Evolutionary conservation across 208 protist genomes (phyloP).

Genomic region (Perkinsela sp.): DNA sequence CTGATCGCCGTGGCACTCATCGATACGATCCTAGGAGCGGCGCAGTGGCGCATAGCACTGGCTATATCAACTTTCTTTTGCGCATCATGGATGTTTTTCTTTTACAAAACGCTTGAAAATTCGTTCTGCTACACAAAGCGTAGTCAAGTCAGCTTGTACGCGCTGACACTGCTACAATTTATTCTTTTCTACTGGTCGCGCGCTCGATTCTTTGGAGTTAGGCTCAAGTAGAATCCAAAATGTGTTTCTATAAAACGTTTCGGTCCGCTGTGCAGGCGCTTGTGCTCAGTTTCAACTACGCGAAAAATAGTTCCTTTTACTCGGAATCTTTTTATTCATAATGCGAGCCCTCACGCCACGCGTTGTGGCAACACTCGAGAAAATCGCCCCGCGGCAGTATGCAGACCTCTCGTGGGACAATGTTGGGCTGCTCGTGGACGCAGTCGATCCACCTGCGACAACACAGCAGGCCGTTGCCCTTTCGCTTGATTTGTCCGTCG

Average conservation of each 20-base stretch:
- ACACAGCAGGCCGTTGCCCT: slow-evolving; percentile 23
- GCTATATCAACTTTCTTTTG: not conserved
- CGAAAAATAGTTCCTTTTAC: no score
- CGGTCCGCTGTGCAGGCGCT: no score
- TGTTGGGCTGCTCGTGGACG: slow-evolving; percentile 68
- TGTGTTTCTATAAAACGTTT: no score
- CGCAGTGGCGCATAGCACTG: not conserved
- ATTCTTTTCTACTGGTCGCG: not conserved
- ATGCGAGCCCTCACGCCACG: not conserved
- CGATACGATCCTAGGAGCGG: not conserved
- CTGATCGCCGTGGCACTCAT: not conserved
- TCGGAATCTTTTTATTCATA: no score
- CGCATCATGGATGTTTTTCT: not conserved
- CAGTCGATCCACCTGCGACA: slow-evolving; percentile 10
- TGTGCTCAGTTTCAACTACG: no score
- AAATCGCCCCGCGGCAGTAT: slow-evolving; percentile 43
- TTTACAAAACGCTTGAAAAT: not conserved
- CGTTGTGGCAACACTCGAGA: slow-evolving; percentile 18
- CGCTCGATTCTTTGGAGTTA: not conserved
- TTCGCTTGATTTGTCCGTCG: slow-evolving; percentile 61
- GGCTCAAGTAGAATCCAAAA: no score
- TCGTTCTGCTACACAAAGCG: not conserved
- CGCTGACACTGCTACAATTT: not conserved
- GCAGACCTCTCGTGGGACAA: slow-evolving; percentile 72
- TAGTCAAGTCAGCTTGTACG: not conserved